These are phyloP conservation scores for Phaeoacremonium minimum DNA, from an alignment of 2,329 filamentous ascomycete genomes.

Conservation along the genomic window DNA sequence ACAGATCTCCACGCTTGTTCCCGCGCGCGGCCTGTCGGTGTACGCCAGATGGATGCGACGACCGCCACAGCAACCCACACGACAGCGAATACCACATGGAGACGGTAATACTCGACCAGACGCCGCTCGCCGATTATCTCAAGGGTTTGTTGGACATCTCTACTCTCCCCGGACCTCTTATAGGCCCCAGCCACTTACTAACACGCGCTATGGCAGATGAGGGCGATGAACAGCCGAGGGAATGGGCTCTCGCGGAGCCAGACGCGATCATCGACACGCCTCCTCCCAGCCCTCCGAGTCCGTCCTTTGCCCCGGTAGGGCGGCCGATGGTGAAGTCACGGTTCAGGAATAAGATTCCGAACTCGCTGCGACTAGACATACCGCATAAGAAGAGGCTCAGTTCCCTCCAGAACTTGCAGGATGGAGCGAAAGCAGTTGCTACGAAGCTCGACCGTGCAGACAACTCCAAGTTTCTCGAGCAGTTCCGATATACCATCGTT, in stretches of 20 bases:
- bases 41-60: conserved; percentile 3
- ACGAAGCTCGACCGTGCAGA: conserved; percentile 71
- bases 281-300: conserved; percentile 36
- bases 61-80: conserved; percentile 3
- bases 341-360: conserved; percentile 44
- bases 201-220: conserved; percentile 32
- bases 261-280: conserved; percentile 35
- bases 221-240: conserved; percentile 39
- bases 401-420: conserved; percentile 37
- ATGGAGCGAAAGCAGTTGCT: conserved; percentile 52
- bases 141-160: conserved; percentile 58
- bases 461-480: conserved; percentile 81
- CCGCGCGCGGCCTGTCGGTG: background rate
- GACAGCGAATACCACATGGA: conserved; percentile 59
- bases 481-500: conserved; percentile 89
- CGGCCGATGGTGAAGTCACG: conserved; percentile 49
- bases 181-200: conserved; percentile 7
- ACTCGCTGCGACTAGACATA: conserved; percentile 37
- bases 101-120: conserved; percentile 79
- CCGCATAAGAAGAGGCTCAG: conserved; percentile 33
- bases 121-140: conserved; percentile 83
- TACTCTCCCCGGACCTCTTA: conserved; percentile 7
- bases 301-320: conserved; percentile 53
- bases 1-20: too few relatives aligned
- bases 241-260: conserved; percentile 39